Base-by-base conservation (phyloP, 129 eudicot genomes). In the Ambrosia trifida region DNA sequence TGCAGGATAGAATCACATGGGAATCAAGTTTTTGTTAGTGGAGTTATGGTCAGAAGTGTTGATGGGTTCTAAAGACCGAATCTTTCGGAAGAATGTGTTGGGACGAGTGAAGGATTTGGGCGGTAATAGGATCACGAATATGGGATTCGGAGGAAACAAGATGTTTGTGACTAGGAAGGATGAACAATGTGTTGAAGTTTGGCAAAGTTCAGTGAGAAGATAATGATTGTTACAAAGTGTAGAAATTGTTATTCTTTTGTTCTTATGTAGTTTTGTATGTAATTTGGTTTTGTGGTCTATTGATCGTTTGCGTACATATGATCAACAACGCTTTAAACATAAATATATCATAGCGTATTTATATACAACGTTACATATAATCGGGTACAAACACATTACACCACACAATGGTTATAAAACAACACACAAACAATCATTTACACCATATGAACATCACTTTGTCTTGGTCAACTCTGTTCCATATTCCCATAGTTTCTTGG, bases 161-260 rank as follows among this genome's bases (percentile, higher is more conserved):
- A 89, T 92, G 98, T 92, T 89, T 49, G 84, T 89, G 60, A 85
- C 96, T 4, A 63, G 98, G 74, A 93, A 89, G 64, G 91, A 89
- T 68, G 84, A 87, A 56, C 98, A 86, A 73, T 76, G 66, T 69
- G 84, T 93, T 28, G 96, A 93, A 70, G 96, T 93, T 70, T 93
- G 98, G 98, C 89, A 86, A 63, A 82, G 89, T 72, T 85, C 95
- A 16, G 81, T 13, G 11, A 73, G 78, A 76, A 87, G 91, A 66
- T 82, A 83, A 18, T 91, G 62, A 76, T 46, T 17, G 19, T 53
- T 40, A 30, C 2, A 24, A 24, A 50, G 49, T 53, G 2, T 28
- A 43, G 5, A 11, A 67, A 13, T n/a, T 58, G 41, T 19, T 64
- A 68, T 67, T 76, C 61, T 67, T 67, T 76, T 43, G 45, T 56